Percentiles rank a stretch among this genome's conserved stretches.
phyloP scores from a whole-genome alignment of 2,329 filamentous ascomycete genomes.

The Pseudocercospora crystallina region DNA sequence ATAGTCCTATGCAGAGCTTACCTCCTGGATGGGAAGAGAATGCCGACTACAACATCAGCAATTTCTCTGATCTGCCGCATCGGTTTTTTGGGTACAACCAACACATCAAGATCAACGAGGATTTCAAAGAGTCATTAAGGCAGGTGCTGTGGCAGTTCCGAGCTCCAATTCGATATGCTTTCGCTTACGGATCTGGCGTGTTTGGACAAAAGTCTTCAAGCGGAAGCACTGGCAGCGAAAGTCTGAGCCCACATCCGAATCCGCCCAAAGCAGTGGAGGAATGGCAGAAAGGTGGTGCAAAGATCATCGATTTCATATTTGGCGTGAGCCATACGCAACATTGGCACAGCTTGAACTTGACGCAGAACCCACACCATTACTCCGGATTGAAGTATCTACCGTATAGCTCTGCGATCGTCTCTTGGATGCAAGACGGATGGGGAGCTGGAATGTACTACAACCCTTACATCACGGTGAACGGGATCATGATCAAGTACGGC shows the following conservation, averaged over 20 bases:
- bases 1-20: conserved; percentile 35
- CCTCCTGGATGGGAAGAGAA: conserved; percentile 72
- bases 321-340: conserved; percentile 92
- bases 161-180: conserved; percentile 92
- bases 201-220: conserved; percentile 69
- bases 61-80: conserved; percentile 74
- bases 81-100: conserved; percentile 90
- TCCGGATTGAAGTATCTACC: conserved; percentile 73
- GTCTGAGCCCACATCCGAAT: conserved; percentile 71
- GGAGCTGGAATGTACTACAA: conserved; percentile 98
- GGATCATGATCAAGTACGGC: conserved; percentile 95
- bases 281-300: conserved; percentile 81
- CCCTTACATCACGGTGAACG: conserved; percentile 90
- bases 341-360: conserved; percentile 92
- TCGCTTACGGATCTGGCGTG: conserved; percentile 95
- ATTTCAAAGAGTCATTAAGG: conserved; percentile 87
- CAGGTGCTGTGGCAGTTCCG: conserved; percentile 88
- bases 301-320: conserved; percentile 99
- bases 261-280: conserved; percentile 77
- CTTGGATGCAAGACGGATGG: conserved; percentile 79
- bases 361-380: conserved; percentile 88
- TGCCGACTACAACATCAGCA: conserved; percentile 67
- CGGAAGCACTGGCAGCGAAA: conserved; percentile 49
- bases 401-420: conserved; percentile 76
- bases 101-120: conserved; percentile 91